Evolutionary conservation across 2,329 filamentous ascomycete genomes (phyloP), one percentile per base, ranked within the genome.

Genomic region (Fusarium keratoplasticum): DNA sequence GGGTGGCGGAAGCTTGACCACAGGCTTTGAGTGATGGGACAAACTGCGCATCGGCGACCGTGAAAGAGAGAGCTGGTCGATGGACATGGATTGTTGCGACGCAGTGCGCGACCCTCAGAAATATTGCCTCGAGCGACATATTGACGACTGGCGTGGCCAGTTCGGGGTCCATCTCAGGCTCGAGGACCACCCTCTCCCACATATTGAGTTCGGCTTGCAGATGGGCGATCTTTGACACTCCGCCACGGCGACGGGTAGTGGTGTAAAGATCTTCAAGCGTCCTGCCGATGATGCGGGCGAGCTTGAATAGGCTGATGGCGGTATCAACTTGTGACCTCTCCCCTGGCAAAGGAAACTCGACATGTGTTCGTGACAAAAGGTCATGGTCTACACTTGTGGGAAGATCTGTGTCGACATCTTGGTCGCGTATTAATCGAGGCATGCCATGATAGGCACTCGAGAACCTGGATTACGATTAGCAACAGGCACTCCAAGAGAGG

Each of bases 331-430:
- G 76, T 1, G 77, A 75, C 2, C 65, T 36, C 10, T 79, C 77
- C 13, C 76, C 76, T 1, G 76, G 78, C 7, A 79, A 27, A 20
- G 77, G 77, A 18, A 79, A 79, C 1, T 72, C 64, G 14, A 78
- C 67, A 6, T 74, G 70, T 8, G 76, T 71, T 16, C 70, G 64
- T 3, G 76, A 76, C 3, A 79, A 33, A 1, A 78, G 75, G 20
- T 77, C 75, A 40, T 78, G 74, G 20, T 79, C 76, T 3, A 79
- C 67, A 14, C 75, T 68, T 14, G 69, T 77, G 6, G 77, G 77
- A 2, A 76, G 63, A 36, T 79, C 77, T 0, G 77, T 76, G 29
- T 79, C 77, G 4, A 79, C 77, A 18, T 79, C 77, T 42, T 77
- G 74, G 22, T 79, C 75, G 7, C 76, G 73, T 36, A 79, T 79